These are phyloP conservation scores for Cutaneotrichosporon spelunceum DNA, from an alignment of 1,284 basidiomycete species.

Conservation along the genomic window DNA sequence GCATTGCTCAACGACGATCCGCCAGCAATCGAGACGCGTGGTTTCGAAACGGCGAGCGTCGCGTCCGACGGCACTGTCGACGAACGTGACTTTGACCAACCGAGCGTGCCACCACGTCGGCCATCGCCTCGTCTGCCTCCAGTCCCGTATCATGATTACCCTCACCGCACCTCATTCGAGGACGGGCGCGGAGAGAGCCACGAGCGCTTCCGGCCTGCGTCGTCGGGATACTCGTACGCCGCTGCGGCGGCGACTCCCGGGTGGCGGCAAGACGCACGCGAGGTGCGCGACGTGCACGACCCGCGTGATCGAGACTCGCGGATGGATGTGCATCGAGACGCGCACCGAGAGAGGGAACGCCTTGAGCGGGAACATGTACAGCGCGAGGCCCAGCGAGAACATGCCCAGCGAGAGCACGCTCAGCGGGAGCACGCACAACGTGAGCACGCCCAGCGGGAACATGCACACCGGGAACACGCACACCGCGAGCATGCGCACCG, in stretches of 20 bases:
- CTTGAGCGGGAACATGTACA: not conserved
- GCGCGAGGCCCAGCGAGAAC: no score
- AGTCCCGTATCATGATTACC: slow-evolving; percentile 12
- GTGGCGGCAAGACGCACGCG: not conserved
- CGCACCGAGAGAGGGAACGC: not conserved
- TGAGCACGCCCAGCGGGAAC: not conserved
- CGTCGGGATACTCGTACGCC: slow-evolving; percentile 19
- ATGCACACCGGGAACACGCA: not conserved
- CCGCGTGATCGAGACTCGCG: slow-evolving; percentile 2
- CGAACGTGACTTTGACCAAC: slow-evolving; percentile 34
- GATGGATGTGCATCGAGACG: not conserved
- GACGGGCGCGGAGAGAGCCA: slow-evolving; percentile 5
- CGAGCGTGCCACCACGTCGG: slow-evolving; percentile 3
- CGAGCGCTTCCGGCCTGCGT: slow-evolving; percentile 12
- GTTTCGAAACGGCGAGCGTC: slow-evolving; percentile 33
- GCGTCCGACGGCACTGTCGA: slow-evolving; percentile 46
- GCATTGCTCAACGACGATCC: slow-evolving; percentile 45
- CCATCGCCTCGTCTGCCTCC: slow-evolving; percentile 14
- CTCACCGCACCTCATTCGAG: slow-evolving; percentile 13
- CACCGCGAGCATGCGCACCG: not conserved
- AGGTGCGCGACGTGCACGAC: slow-evolving; percentile 9
- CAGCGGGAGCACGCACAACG: not conserved
- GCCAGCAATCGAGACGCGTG: slow-evolving; percentile 16
- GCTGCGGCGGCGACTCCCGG: slow-evolving; percentile 11
- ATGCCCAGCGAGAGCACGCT: not conserved